These are phyloP conservation scores for Fremontodendron californicum DNA, from an alignment of 345 rosid species.

Conservation along the genomic window DNA sequence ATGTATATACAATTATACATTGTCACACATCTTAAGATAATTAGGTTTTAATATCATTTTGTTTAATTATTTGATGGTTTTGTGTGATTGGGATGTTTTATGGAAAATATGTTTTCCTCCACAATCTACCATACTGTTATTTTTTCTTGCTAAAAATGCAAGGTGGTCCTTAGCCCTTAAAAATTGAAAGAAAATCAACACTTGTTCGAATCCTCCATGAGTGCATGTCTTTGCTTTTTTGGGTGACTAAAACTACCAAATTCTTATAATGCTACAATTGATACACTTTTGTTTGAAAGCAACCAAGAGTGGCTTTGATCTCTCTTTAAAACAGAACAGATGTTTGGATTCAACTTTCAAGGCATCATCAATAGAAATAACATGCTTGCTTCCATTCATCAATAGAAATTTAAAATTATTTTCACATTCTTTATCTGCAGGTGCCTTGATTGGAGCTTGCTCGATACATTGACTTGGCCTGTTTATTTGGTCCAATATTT, in stretches of 20 bases:
- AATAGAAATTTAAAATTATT: constrained; percentile 7
- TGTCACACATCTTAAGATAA: not conserved
- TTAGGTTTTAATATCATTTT: not conserved
- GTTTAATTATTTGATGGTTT: not conserved
- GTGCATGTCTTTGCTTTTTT: not conserved
- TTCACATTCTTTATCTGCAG: constrained; percentile 41
- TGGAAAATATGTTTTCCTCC: not conserved
- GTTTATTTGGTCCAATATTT: constrained; percentile 74
- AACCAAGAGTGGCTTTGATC: not conserved
- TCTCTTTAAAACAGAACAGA: not conserved
- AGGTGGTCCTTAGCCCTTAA: not conserved
- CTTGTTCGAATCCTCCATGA: not conserved
- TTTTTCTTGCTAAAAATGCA: not conserved
- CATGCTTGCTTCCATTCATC: not conserved
- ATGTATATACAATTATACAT: not conserved
- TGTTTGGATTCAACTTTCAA: constrained; percentile 1
- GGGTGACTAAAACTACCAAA: not conserved
- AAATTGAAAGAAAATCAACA: not conserved
- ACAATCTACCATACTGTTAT: not conserved
- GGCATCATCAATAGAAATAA: no score
- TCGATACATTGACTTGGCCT: constrained; percentile 91
- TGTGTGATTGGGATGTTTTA: not conserved
- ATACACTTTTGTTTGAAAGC: not conserved
- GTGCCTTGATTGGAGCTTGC: constrained; percentile 89
- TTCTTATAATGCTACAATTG: not conserved